Evolutionary conservation across 148 eudicot species (phyloP), one percentile per base, ranked within the genome.

Genomic region (Polygonum aviculare): DNA sequence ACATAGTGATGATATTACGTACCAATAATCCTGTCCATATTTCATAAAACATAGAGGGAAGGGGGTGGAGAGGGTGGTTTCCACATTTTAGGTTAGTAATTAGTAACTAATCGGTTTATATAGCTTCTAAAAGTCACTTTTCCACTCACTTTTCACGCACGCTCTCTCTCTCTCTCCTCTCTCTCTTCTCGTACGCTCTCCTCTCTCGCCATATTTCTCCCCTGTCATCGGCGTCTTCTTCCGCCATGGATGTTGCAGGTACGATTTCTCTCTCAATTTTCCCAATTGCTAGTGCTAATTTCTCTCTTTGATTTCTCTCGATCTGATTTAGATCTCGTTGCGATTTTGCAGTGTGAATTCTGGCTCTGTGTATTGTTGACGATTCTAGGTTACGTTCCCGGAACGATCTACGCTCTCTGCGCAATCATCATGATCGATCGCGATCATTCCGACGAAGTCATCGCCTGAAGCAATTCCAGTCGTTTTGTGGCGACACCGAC

Each of bases 341-440:
- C 62, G 18, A 7, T 59, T 72, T 57, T 33, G 74, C 76, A 93
- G 96, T 79, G 80, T 39, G 98, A 93, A 78, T 89, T 91, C 78
- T 78, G 89, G 62, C 84, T 93, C 52, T 93, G 96, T 80, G 77
- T 93, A 86, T 45, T 88, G 78, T 77, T 93, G 88, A 93, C 98
- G 3, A 83, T 91, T 12, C 82, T 91, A 54, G 98, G 98, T 3
- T 93, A 93, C 80, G 12, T 93, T 12, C 98, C 96, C 22, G 96
- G 96, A 15, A 88, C 88, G 18, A 89, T 91, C 35, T 91, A 91
- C 81, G 98, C 96, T 1, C 87, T 93, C 62, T 93, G 91, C 76
- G 92, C 82, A 0, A 91, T 91, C 75, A 79, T 91, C 44, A 86
- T 77, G 74, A 81, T 88, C 14, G 90, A 89, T 77, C 88, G 82